phyloP scores from a whole-genome alignment of 345 rosid species.

The Lepidium aucheri region DNA sequence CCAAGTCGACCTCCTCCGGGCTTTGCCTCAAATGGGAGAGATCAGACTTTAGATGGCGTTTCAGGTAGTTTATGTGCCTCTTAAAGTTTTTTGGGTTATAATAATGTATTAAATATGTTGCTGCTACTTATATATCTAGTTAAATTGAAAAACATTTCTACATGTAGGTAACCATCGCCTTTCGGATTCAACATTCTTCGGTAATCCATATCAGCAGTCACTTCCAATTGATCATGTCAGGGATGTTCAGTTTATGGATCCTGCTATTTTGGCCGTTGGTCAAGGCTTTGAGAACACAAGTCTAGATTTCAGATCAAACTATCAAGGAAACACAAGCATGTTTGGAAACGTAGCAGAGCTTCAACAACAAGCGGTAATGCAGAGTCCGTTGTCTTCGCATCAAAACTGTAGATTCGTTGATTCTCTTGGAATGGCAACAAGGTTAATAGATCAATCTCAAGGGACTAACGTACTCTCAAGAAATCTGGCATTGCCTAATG shows the following conservation, averaged over 20 bases:
- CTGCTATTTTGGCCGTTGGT: slow-evolving; percentile 94
- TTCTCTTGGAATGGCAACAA: slow-evolving; percentile 51
- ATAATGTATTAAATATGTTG: not conserved
- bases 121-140: not conserved
- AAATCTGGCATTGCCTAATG: slow-evolving; percentile 39
- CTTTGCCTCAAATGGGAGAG: slow-evolving; percentile 62
- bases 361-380: slow-evolving; percentile 48
- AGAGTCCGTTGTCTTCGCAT: slow-evolving; percentile 47
- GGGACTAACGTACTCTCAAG: slow-evolving; percentile 41
- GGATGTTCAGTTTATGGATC: slow-evolving; percentile 77
- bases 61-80: slow-evolving; percentile 42
- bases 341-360: slow-evolving; percentile 56
- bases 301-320: slow-evolving; percentile 51
- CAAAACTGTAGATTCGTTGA: slow-evolving; percentile 49
- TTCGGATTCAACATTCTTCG: slow-evolving; percentile 36
- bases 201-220: slow-evolving; percentile 49
- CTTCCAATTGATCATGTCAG: slow-evolving; percentile 34
- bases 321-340: slow-evolving; percentile 37
- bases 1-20: slow-evolving; percentile 85
- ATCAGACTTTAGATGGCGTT: slow-evolving; percentile 36
- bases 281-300: slow-evolving; percentile 49
- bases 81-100: not conserved
- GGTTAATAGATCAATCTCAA: slow-evolving; percentile 59
- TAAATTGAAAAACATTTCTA: not conserved
- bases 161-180: slow-evolving; percentile 44